These are phyloP conservation scores for Rhizophora mangle DNA, from an alignment of 345 rosid species.

Conservation along the genomic window DNA sequence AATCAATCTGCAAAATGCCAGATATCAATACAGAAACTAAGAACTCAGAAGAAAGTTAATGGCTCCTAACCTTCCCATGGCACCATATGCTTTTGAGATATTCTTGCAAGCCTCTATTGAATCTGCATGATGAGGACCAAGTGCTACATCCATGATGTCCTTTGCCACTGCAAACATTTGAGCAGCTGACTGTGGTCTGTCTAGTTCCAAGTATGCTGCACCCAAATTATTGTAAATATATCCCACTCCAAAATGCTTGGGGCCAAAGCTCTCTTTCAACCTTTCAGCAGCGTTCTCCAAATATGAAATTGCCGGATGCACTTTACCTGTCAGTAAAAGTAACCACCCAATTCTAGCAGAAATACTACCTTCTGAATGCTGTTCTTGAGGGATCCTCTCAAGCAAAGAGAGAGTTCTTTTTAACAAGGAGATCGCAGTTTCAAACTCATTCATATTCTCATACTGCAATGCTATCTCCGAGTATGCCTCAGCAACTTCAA, in stretches of 20 bases:
- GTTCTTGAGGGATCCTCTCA: conserved; percentile 84
- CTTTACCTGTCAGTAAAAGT: conserved; percentile 76
- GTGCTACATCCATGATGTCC: conserved; percentile 90
- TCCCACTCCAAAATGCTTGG: conserved; percentile 91
- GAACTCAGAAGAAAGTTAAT: not conserved
- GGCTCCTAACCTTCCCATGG: conserved; percentile 73
- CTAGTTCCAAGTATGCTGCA: conserved; percentile 87
- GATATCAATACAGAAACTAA: conserved; percentile 3
- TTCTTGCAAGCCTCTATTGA: conserved; percentile 90
- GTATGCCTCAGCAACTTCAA: conserved; percentile 85
- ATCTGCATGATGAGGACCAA: conserved; percentile 90
- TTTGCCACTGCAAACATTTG: conserved; percentile 93
- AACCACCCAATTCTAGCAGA: conserved; percentile 95
- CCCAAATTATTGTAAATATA: conserved; percentile 92
- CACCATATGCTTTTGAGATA: conserved; percentile 79
- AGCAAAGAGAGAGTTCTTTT: conserved; percentile 69
- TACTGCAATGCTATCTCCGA: conserved; percentile 89
- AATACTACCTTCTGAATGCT: conserved; percentile 81
- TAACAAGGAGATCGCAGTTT: conserved; percentile 66
- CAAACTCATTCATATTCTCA: conserved; percentile 82
- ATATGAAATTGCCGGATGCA: conserved; percentile 76
- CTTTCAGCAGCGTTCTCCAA: conserved; percentile 84
- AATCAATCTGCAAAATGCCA: not conserved
- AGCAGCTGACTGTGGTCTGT: conserved; percentile 89
- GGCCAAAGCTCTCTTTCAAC: conserved; percentile 82